Conservation (phyloP, 345 rosid species). For the Hibiscus mutabilis region DNA sequence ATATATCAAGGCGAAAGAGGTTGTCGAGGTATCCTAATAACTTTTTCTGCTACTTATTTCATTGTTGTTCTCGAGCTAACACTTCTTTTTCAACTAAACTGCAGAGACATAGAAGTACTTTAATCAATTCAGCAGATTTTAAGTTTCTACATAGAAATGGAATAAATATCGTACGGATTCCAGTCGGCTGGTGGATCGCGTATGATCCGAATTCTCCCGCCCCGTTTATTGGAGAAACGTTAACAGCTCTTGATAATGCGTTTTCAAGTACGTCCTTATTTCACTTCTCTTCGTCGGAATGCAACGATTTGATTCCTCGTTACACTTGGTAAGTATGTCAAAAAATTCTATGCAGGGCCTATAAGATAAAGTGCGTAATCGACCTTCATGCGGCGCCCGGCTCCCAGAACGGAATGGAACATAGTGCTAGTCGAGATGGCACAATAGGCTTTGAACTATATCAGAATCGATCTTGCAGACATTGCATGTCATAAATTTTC, state of each 20-base stretch:
- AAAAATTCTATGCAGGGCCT: conserved; percentile 43
- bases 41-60: not conserved
- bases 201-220: conserved; percentile 64
- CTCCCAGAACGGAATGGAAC: conserved; percentile 79
- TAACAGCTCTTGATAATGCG: conserved; percentile 67
- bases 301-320: not conserved
- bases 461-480: conserved; percentile 46
- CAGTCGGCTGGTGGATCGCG: conserved; percentile 81
- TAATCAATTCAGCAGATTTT: conserved; percentile 54
- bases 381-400: conserved; percentile 87
- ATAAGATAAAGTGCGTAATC: conserved; percentile 58
- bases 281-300: conserved; percentile 2
- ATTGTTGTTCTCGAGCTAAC: not conserved
- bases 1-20: conserved; percentile 44
- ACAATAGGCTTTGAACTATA: conserved; percentile 46
- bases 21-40: conserved; percentile 41
- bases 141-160: conserved; percentile 50
- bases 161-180: conserved; percentile 64
- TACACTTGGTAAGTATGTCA: conserved; percentile 2
- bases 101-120: conserved; percentile 59
- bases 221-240: conserved; percentile 52
- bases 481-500: conserved; percentile 52
- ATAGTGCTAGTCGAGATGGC: conserved; percentile 72
- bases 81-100: not conserved
- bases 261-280: conserved; percentile 44